Evolutionary conservation across 768 basidiomycete species (phyloP).

Genomic region (Suillus weaverae): DNA sequence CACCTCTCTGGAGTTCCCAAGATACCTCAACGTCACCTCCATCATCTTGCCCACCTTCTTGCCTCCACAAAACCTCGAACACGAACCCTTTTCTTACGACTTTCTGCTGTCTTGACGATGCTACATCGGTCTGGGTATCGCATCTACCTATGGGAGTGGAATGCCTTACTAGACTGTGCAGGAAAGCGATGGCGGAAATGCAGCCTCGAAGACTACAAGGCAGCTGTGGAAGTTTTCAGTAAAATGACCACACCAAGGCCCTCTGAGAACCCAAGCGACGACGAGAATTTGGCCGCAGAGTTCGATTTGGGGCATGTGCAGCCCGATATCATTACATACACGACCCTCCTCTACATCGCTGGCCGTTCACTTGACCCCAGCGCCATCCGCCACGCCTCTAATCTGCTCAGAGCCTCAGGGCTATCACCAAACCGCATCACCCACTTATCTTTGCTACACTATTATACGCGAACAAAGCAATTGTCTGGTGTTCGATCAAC

Average conservation of each 20-base stretch:
- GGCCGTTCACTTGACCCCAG: conserved; percentile 45
- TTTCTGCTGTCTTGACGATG: conserved; percentile 65
- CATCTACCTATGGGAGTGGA: conserved; percentile 72
- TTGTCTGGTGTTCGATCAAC: conserved; percentile 56
- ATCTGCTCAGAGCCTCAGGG: conserved; percentile 54
- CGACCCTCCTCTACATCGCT: conserved; percentile 65
- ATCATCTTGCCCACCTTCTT: conserved; percentile 62
- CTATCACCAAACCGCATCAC: conserved; percentile 61
- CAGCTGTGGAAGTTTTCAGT: conserved; percentile 57
- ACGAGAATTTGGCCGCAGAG: conserved; percentile 13
- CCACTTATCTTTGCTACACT: conserved; percentile 57
- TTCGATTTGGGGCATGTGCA: background rate
- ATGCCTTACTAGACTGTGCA: conserved; percentile 65
- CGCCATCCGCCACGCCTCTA: conserved; percentile 51
- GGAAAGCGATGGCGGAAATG: conserved; percentile 67
- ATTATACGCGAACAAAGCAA: conserved; percentile 49
- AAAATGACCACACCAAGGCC: conserved; percentile 50
- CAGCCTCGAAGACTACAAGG: conserved; percentile 54
- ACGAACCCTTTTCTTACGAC: conserved; percentile 57
- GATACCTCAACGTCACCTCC: conserved; percentile 48
- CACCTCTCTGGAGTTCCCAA: conserved; percentile 4
- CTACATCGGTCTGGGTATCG: conserved; percentile 55
- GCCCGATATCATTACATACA: conserved; percentile 72
- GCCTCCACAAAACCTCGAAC: conserved; percentile 54
- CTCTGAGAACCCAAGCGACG: conserved; percentile 39